phyloP scores from a whole-genome alignment of 345 rosid species.

The Aquilaria sinensis region DNA sequence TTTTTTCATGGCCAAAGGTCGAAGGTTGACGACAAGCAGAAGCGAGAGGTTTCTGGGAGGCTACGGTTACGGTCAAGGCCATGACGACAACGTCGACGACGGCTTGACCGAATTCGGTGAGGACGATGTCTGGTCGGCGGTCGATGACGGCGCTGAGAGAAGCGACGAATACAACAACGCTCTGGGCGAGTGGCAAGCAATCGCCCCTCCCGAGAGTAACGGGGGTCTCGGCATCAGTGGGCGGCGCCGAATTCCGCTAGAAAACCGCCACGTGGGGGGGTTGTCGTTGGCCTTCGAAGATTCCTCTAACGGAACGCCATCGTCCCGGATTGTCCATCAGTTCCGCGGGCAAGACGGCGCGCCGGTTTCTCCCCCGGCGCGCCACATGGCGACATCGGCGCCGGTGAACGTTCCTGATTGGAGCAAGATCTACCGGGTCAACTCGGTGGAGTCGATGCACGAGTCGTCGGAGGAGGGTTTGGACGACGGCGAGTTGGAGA shows the following conservation, averaged over 20 bases:
- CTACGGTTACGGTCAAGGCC: constrained; percentile 21
- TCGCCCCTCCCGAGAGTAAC: constrained; percentile 19
- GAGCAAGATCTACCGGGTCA: constrained; percentile 74
- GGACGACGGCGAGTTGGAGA: constrained; percentile 47
- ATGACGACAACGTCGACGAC: constrained; percentile 22
- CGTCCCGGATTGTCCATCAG: constrained; percentile 76
- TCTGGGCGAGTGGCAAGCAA: constrained; percentile 37
- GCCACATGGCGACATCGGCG: constrained; percentile 69
- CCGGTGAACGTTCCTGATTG: constrained; percentile 95
- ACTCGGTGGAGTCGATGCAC: constrained; percentile 78
- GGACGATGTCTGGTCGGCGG: constrained; percentile 85
- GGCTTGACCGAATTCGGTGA: constrained; percentile 55
- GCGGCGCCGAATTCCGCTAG: constrained; percentile 15
- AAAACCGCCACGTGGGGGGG: constrained; percentile 45
- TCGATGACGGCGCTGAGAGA: constrained; percentile 28
- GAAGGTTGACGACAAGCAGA: constrained; percentile 62
- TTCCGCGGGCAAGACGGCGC: constrained; percentile 38
- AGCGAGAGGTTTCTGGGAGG: constrained; percentile 64
- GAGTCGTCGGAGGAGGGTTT: constrained; percentile 59
- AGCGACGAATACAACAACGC: constrained; percentile 11
- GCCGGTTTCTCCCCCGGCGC: constrained; percentile 28
- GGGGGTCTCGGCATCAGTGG: constrained; percentile 4
- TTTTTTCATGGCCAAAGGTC: constrained; percentile 54
- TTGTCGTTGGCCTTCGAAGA: constrained; percentile 68
- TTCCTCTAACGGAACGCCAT: constrained; percentile 20